Base-by-base conservation (phyloP, 805 yeast species). In the Lachancea sp. region DNA sequence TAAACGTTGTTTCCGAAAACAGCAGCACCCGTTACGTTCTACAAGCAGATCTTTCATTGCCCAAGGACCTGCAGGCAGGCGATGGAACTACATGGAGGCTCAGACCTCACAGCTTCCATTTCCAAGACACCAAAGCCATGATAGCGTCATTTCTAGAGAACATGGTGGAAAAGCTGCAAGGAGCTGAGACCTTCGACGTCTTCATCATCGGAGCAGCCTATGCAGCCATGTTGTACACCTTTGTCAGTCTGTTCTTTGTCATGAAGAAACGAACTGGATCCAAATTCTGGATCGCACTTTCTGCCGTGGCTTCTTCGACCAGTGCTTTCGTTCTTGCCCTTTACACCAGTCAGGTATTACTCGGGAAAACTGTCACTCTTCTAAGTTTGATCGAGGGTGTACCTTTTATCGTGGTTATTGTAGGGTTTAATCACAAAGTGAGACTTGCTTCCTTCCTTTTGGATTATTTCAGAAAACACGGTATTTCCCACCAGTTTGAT, bases 381-480 rank as follows among this genome's bases (percentile, higher is more conserved):
- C 69, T 85, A 45, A 79, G 86, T 45, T 71, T 91, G 52, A 78
- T 89, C 46, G 97, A 91, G 68, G 97, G 97, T 29, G 68, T 91
- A 38, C 99, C 99, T 18, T 91, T 91, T 65, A 75, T 91, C 58
- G 95, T 91, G 18, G 88, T 95, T 17, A 82, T 88, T 3, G 79
- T 91, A 59, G 99, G 98, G 1, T 91, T 91, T 67, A 89, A 87
- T 61, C 85, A 86, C 62, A 88, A 90, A 58, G 77, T 87, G 16
- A 71, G 78, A 11, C 73, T 89, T 51, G 83, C 96, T 1, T 68
- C 75, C 17, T 75, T 77, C 38, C 81, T 82, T 19, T 58, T 77
- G 55, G 63, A 67, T 33, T 59, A 64, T 41, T 58, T 57, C 58
- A 50, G 60, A 57, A 55, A 54, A 45, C 53, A 62, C 40, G 67